Evolutionary conservation across 2,329 filamentous ascomycete species (phyloP), one percentile per base, ranked within the genome.

Genomic region (Capronia epimyces): DNA sequence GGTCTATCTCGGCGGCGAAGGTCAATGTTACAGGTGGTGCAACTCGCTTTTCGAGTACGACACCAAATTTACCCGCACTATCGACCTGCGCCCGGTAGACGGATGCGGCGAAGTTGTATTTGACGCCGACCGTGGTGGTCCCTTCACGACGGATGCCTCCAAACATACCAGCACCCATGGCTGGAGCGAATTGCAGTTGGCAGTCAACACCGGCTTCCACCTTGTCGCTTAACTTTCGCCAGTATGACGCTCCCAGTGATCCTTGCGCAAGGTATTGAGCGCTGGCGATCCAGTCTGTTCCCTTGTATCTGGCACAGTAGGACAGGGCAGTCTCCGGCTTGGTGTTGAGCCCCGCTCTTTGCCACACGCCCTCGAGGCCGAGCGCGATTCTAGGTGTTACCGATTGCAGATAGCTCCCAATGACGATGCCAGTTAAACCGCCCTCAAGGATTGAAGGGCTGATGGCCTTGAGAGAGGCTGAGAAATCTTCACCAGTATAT

Each of bases 71-170:
- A 69, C 93, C 93, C 68, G 88, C 84, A 65, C 89, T 94, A 74
- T 98, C 93, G 63, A 97, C 80, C 75, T 98, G 93, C 39, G 91
- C 93, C 60, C 91, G 84, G 83, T 96, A 95, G 44, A 89, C 93
- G 49, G 88, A 93, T 74, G 89, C 87, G 66, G 88, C 82, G 82
- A 98, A 98, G 70, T 96, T 91, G 74, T 98, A 98, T 75, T 98
- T 98, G 68, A 89, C 88, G 65, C 91, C 93, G 64, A 97, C 80
- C 48, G 90, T 89, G 47, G 94, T 90, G 55, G 88, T 80, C 49
- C 93, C 93, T 70, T 98, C 90, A 71, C 89, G 91, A 69, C 84
- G 81, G 47, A 84, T 69, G 41, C 82, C 82, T 53, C 88, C 88
- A 82, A 93, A 89, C 71, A 87, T 74, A 57, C 81, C 80, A 49